A percentile compares a stretch with the other conserved stretches of the same genome.
Evolutionary conservation across 2,329 filamentous ascomycete species (phyloP).

Genomic region (Xylariales sp.): DNA sequence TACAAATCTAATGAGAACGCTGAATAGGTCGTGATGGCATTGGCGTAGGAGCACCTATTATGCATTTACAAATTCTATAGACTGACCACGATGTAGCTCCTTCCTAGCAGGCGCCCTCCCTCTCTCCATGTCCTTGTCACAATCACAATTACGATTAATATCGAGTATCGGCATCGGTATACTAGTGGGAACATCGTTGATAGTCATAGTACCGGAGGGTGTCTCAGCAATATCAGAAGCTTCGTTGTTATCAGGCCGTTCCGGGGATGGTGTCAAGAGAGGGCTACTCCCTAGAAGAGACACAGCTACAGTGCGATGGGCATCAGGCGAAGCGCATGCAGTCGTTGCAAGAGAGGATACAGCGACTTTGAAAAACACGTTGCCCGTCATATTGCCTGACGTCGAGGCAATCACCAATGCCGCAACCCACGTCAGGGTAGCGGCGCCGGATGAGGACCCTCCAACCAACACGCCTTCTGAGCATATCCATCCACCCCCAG

Average conservation of each 20-base stretch:
- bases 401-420: neutral
- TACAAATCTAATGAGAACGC: conserved; percentile 16
- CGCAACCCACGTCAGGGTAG: neutral
- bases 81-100: conserved; percentile 54
- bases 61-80: neutral
- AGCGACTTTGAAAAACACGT: neutral
- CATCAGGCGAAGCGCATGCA: neutral
- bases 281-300: neutral
- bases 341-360: neutral
- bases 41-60: conserved; percentile 22
- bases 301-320: conserved; percentile 1
- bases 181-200: conserved; percentile 87
- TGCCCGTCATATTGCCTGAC: conserved; percentile 5
- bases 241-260: conserved; percentile 26
- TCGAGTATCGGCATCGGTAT: conserved; percentile 92
- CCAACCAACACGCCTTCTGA: conserved; percentile 33
- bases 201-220: conserved; percentile 96
- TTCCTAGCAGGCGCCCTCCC: conserved; percentile 91
- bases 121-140: conserved; percentile 80
- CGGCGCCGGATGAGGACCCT: conserved; percentile 15
- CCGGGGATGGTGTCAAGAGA: neutral
- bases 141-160: conserved; percentile 81
- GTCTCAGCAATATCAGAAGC: conserved; percentile 79
- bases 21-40: conserved; percentile 30
- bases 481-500: conserved; percentile 5